A percentile compares a stretch with the other conserved stretches of the same genome.
These are phyloP conservation scores for Neofusicoccum ribis DNA, from an alignment of 2,329 filamentous ascomycete genomes.

Conservation along the genomic window DNA sequence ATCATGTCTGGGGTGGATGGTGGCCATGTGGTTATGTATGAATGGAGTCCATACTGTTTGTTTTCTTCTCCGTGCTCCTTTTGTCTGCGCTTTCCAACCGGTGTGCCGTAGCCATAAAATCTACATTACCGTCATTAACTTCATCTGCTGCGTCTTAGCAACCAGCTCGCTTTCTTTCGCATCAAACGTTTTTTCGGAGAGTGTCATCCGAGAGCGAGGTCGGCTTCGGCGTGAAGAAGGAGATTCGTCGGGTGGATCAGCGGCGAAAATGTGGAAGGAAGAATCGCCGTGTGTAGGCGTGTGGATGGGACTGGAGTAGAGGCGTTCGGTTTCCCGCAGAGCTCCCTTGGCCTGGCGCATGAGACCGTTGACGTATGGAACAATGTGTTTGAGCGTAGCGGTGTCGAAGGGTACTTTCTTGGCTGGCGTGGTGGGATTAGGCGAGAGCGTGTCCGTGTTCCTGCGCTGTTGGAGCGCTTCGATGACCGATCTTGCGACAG, in stretches of 20 bases:
- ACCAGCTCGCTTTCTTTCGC: constrained; percentile 19
- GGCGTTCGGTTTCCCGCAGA: constrained; percentile 48
- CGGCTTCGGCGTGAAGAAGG: constrained; percentile 17
- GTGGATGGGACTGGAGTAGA: constrained; percentile 46
- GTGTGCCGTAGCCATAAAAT: constrained; percentile 13
- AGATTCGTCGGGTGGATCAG: constrained; percentile 11
- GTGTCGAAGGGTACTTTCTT: constrained; percentile 68
- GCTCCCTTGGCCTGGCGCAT: constrained; percentile 51
- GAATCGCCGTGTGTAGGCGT: constrained; percentile 35
- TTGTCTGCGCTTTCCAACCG: not conserved
- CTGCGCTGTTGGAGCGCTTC: constrained; percentile 58
- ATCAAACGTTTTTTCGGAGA: constrained; percentile 10
- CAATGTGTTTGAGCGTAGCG: constrained; percentile 62
- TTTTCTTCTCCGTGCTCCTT: not conserved
- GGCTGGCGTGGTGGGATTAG: constrained; percentile 31
- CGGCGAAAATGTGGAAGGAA: constrained; percentile 34
- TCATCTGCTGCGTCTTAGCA: constrained; percentile 30
- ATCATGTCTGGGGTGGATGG: not conserved
- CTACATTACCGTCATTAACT: constrained; percentile 44
- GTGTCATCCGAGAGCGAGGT: constrained; percentile 8
- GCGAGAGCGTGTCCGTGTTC: constrained; percentile 31
- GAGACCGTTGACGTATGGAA: constrained; percentile 53
- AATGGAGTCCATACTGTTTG: not conserved
- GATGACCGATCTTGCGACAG: constrained; percentile 62
- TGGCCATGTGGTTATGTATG: not conserved